Evolutionary conservation across 768 basidiomycete genomes (phyloP).

Genomic region (Pleurotus eryngii): DNA sequence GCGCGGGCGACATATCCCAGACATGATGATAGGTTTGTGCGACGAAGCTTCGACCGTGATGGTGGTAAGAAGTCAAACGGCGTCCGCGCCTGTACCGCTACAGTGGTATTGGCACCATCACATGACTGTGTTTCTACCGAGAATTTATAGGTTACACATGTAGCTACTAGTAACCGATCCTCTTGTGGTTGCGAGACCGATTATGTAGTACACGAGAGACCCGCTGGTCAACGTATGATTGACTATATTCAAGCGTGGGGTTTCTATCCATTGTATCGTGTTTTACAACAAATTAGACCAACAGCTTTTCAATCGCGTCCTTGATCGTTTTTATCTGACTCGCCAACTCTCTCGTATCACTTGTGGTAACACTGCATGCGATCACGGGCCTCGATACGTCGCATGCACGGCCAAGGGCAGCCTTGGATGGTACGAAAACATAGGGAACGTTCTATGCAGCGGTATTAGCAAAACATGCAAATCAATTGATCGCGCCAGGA

Average conservation of each 20-base stretch:
- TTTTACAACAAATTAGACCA: constrained; percentile 28
- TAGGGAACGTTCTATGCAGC: constrained; percentile 83
- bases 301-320: constrained; percentile 70
- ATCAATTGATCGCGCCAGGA: background rate
- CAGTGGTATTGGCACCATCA: no score
- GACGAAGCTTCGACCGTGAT: background rate
- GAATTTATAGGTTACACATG: no score
- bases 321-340: constrained; percentile 90
- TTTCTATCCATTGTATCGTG: no score
- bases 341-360: constrained; percentile 86
- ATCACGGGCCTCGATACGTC: constrained; percentile 95
- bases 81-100: no score
- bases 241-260: no score
- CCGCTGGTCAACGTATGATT: no score
- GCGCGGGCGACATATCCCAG: constrained; percentile 90
- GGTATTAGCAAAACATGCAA: background rate
- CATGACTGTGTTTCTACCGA: no score
- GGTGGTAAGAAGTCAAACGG: background rate
- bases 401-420: constrained; percentile 93
- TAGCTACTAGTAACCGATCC: no score
- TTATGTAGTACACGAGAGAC: no score
- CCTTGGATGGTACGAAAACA: constrained; percentile 92
- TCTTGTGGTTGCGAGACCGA: no score
- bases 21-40: constrained; percentile 42
- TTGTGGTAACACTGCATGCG: constrained; percentile 93